Evolutionary conservation across 2,329 filamentous ascomycete species (phyloP), one percentile per base, ranked within the genome.

Genomic region (Fusarium sp.): DNA sequence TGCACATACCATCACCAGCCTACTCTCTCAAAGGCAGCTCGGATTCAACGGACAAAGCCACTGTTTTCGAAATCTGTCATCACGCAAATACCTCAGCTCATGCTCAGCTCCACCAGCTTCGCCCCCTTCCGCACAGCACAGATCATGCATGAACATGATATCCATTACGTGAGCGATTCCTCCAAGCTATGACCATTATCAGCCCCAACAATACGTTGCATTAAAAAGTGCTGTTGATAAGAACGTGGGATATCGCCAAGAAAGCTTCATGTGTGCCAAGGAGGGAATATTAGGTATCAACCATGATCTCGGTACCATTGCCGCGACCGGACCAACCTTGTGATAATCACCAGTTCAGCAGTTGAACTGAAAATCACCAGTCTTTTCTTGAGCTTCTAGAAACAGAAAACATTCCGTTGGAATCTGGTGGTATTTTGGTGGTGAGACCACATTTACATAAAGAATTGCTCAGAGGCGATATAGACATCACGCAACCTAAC

Each of bases 121-220:
- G 2, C 94, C 93, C 80, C 88, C 90, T 54, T 85, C 88, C 81
- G 83, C 93, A 70, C 86, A 94, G 73, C 85, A 88, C 63, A 86
- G 92, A 63, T 92, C 94, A 84, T 89, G 92, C 83, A 90, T 94
- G 82, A 92, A 93, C 94, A 94, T 85, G 92, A 91, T 83, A 92
- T 36, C 35, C 24, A 54, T 93, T 77, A 91, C 92, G 51, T 85
- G 86, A 20, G 83, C 94, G 80, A 92, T 94, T 80, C 85, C 91
- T 39, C 90, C 93, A 82, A 90, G 94, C 83, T 93, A 91, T 91
- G 92, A 93, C 79, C 87, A 91, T 33, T 73, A 47, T 59, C 41
- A 47, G 92, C 92, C 22, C 91, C 60, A 22, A 9, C 10, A 47
- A 92, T 93, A 84, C 92, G 94, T 33, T n/a, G 38, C 92, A 94